These are phyloP conservation scores for Bjerkandera adusta DNA, from an alignment of 1,284 basidiomycete species.

Conservation along the genomic window DNA sequence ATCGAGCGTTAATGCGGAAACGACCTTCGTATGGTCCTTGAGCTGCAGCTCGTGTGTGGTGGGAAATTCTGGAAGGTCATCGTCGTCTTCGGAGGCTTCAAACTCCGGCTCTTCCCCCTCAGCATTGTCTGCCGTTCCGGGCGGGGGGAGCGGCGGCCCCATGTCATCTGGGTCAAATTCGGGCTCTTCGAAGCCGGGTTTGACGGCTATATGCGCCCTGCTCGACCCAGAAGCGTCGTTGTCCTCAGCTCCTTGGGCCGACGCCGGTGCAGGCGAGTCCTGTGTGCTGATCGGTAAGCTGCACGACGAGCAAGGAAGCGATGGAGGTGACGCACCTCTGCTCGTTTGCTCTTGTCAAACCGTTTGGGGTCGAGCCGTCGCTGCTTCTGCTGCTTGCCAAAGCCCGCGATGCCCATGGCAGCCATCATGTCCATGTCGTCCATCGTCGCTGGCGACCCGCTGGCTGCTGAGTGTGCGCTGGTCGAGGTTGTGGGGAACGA, in stretches of 20 bases:
- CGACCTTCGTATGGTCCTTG: slow-evolving; percentile 94
- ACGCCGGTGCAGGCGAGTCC: not conserved
- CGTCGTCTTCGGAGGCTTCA: slow-evolving; percentile 52
- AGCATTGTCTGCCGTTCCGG: not conserved
- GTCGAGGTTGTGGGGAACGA: no score
- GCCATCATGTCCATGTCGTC: slow-evolving; percentile 66
- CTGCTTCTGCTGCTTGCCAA: slow-evolving; percentile 69
- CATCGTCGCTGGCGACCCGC: slow-evolving; percentile 35
- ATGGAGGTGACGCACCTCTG: slow-evolving; percentile 33
- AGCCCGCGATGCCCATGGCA: slow-evolving; percentile 78
- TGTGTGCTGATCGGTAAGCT: not conserved
- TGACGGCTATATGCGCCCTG: no score
- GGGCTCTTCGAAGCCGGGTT: slow-evolving; percentile 19
- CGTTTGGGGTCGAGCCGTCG: slow-evolving; percentile 63
- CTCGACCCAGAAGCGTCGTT: not conserved
- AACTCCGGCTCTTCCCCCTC: slow-evolving; percentile 56
- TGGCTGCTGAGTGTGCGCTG: no score
- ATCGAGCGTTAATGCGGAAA: slow-evolving; percentile 90
- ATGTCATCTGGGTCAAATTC: slow-evolving; percentile 37
- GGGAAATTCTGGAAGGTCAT: slow-evolving; percentile 60
- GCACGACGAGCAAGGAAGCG: not conserved
- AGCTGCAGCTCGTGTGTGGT: slow-evolving; percentile 86
- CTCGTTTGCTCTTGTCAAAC: slow-evolving; percentile 74
- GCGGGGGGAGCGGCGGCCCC: slow-evolving; percentile 25
- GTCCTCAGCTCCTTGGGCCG: not conserved